Evolutionary conservation across 2,329 filamentous ascomycete species (phyloP), one percentile per base, ranked within the genome.

Genomic region (Aspergillus carbonarius): DNA sequence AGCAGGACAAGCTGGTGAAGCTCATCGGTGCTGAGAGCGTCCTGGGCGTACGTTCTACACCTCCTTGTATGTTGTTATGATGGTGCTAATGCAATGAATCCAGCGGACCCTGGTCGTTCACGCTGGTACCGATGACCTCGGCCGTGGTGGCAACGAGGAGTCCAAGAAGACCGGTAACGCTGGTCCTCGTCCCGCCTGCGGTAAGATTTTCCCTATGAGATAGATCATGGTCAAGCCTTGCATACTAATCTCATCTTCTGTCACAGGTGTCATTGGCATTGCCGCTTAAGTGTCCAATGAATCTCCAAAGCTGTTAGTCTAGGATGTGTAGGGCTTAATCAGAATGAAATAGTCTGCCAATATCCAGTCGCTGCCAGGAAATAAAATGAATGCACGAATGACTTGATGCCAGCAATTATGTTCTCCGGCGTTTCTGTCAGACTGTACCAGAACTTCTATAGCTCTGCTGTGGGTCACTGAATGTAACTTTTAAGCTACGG

Each of bases 81-180:
- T 9, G 48, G 20, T 47, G 52, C 63, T 70, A 60, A 66, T 54
- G 8, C 60, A 58, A 27, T 20, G 59, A 58, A 42, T 32, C 32
- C 69, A 95, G 91, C 93, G 95, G 75, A 98, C 95, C 68, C 85
- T 99, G 63, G 95, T 99, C 72, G 87, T 96, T 73, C 95, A 99
- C 83, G 88, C 83, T 70, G 95, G 95, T 77, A 98, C 93, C 68
- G 95, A 99, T 76, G 95, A 99, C 76, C 91, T 99, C 66, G 95
- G 95, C 79, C 91, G 90, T 85, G 92, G 92, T 73, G 91, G 82
- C 70, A 88, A 91, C 82, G 91, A 93, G 81, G 92, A 98, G 84
- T 96, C 92, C 73, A 92, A 96, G 84, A 97, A 96, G 89, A 99
- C 95, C 66, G 95, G 95, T 69, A 99, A 98, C 78, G 95, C 95